These are phyloP conservation scores for Symmetrospora coprosmae DNA, from an alignment of 768 basidiomycete genomes.

Conservation along the genomic window DNA sequence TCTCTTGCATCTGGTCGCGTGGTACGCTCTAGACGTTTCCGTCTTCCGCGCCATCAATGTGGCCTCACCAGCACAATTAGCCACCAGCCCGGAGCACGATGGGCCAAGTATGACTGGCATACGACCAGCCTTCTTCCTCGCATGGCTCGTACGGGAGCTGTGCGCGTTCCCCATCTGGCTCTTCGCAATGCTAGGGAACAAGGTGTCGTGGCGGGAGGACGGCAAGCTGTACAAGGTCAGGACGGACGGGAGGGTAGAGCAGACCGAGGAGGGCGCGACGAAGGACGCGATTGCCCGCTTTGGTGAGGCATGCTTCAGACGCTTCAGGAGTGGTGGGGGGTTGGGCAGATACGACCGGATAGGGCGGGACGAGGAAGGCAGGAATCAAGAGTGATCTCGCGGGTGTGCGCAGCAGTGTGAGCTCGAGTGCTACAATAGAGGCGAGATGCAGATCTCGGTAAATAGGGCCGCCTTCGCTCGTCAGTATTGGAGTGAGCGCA, in stretches of 20 bases:
- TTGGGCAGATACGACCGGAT: no score
- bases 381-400: no score
- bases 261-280: not conserved
- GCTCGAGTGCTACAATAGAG: no score
- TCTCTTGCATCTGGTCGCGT: conserved; percentile 45
- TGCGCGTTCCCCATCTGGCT: conserved; percentile 79
- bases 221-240: conserved; percentile 62
- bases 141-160: conserved; percentile 67
- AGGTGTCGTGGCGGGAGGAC: conserved; percentile 61
- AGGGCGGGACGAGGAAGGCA: no score
- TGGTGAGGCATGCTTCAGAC: not conserved
- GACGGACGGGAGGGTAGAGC: conserved; percentile 54
- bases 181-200: conserved; percentile 62
- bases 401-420: no score
- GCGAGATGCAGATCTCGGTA: no score
- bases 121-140: conserved; percentile 49
- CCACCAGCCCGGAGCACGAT: conserved; percentile 42
- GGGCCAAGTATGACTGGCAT: conserved; percentile 43
- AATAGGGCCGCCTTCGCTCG: no score
- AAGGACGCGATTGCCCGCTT: not conserved
- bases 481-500: no score
- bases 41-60: conserved; percentile 59
- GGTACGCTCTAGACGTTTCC: conserved; percentile 67
- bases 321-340: no score
- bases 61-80: conserved; percentile 22